Evolutionary conservation across 1,139 yeast species (phyloP).

Genomic region (Debaryomycetaceae sp.): DNA sequence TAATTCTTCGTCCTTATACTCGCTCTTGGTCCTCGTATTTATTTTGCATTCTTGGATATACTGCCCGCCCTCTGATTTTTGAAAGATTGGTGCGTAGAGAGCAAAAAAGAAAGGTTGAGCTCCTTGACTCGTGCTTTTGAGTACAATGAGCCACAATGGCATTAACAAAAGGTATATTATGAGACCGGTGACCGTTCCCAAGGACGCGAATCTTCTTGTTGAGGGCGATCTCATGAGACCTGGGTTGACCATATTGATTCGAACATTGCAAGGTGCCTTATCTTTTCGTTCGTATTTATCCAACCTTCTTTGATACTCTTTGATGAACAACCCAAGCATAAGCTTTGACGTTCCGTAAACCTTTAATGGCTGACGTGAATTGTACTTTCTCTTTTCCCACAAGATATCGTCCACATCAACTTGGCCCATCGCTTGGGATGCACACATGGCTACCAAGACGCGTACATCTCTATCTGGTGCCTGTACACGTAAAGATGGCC

Average conservation of each 20-base stretch:
- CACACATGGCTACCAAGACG: conserved; percentile 70
- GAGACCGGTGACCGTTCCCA: conserved; percentile 75
- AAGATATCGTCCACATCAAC: conserved; percentile 65
- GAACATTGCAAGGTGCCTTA: conserved; percentile 62
- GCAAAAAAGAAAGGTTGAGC: conserved; percentile 76
- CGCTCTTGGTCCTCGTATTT: conserved; percentile 57
- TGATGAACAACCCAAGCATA: conserved; percentile 66
- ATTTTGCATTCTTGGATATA: conserved; percentile 70
- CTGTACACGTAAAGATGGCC: conserved; percentile 81
- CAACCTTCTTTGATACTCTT: conserved; percentile 69
- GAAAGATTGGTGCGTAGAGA: conserved; percentile 66
- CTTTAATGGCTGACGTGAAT: conserved; percentile 61
- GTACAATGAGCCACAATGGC: conserved; percentile 79
- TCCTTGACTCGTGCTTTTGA: conserved; percentile 74
- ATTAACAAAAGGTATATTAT: conserved; percentile 62
- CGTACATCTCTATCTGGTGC: conserved; percentile 95
- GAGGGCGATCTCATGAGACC: conserved; percentile 89
- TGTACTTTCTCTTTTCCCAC: conserved; percentile 61
- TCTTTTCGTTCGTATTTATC: conserved; percentile 59
- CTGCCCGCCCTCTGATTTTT: conserved; percentile 58
- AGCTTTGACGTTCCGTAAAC: conserved; percentile 82
- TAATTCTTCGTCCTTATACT: conserved; percentile 56
- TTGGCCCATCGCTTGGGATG: conserved; percentile 69
- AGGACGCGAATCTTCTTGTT: conserved; percentile 70
- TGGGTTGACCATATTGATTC: conserved; percentile 81